Base-by-base conservation (phyloP, 2,329 filamentous ascomycete species). In the Neopestalotiopsis rosae region DNA sequence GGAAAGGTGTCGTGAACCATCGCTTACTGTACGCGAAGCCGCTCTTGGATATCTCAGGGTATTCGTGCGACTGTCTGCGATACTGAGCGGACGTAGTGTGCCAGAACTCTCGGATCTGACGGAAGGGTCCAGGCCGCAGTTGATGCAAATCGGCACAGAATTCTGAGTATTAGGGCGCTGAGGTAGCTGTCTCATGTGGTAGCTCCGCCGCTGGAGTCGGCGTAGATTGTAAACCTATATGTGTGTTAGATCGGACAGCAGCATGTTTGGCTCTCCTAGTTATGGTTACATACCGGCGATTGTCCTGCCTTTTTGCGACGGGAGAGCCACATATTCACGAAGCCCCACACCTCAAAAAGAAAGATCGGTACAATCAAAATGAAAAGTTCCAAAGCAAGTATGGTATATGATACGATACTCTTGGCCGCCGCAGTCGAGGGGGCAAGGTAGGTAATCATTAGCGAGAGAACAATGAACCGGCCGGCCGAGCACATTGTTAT, bases 141-240 rank as follows among this genome's bases (percentile, higher is more conserved):
- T 64, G 9, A 64, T 38, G n/a, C 61, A 64, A 20, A 49, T 32
- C 9, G 40, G 61, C 6, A 42, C 42, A 13, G 24, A 32, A 14
- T 64, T 17, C 12, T 17, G 9, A 20, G 10, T 14, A 20, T 9
- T 28, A 24, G 61, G 61, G 2, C 61, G n/a, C 28, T 45, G 34
- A 17, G 61, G 61, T 14, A 64, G 61, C 24, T 64, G 61, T 32
- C 42, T 45, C 20, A 64, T 13, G 2, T 45, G 61, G 10, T 45
- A 20, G 49, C 32, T 20, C 9, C 66, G 66, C 3, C 66, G 66
- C 13, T 57, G 58, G 7, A 67, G 66, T 28, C 62, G 58, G 10
- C 66, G 66, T 1, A 67, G 24, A n/a, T 34, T 56, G 32, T 63
- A 67, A 4, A 67, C 49, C 66, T 67, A 52, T 62, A 13, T 7